Evolutionary conservation across 2,329 filamentous ascomycete species (phyloP), one percentile per base, ranked within the genome.

Genomic region (Alternaria burnsii): DNA sequence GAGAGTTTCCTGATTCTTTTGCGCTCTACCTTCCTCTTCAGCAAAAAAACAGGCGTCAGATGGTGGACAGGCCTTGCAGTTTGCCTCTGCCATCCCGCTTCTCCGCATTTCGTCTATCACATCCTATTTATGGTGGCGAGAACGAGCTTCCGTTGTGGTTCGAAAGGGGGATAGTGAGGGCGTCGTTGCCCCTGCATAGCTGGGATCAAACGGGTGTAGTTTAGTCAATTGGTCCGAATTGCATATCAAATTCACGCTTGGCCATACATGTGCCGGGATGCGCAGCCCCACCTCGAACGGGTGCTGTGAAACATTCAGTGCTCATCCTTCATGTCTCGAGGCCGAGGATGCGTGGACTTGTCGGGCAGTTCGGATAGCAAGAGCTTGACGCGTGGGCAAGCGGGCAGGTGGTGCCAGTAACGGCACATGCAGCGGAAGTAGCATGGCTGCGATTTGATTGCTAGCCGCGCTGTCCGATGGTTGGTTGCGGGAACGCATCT

Each of bases 121-220:
- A 61, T 60, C 67, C 73, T 75, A 75, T 76, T 76, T 75, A 71
- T 72, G 70, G 72, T 69, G 73, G 71, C 67, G 62, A 72, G 68
- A 68, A 66, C 65, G 66, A 64, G 65, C 65, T 67, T 52, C 65
- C 56, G 65, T 60, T 55, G 50, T 60, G 58, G 62, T 43, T 67
- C 46, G 26, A 64, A 71, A 69, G 50, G 52, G 71, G 70, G 52
- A 58, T 64, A 63, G 65, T 62, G 63, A 58, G 59, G 40, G 61
- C 61, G 64, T 61, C 57, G 36, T 44, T 65, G 66, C 70, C 72
- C 70, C 72, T 75, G 73, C 73, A 71, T 73, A 58, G 66, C 59
- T 64, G 63, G 65, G 48, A 40, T 56, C 51, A 58, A 60, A 62
- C 58, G 59, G 59, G 60, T 53, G 52, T 62, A 48, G 67, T 52